Base-by-base conservation (phyloP, 495 filamentous ascomycete genomes). In the Copromyces sp. region DNA sequence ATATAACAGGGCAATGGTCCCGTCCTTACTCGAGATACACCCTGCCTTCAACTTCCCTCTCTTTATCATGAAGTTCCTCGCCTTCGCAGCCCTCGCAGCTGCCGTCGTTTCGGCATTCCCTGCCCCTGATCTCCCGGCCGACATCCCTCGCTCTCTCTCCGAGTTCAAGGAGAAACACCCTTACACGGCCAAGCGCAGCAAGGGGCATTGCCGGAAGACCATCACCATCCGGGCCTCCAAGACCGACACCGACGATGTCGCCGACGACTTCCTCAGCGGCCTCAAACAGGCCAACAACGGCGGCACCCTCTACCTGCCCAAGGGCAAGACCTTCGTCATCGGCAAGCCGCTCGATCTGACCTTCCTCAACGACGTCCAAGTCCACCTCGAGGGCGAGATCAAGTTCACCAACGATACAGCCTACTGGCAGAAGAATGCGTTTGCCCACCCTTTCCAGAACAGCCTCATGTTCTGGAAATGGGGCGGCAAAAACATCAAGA, bases 401-500 rank as follows among this genome's bases (percentile, higher is more conserved):
- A 84, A 85, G 82, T 90, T 89, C 79, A 89, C 87, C 45, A 82
- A 89, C 70, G 83, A 89, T 71, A 85, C 87, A 44, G 76, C 79
- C 16, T 89, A 86, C 79, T 90, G 87, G 88, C 87, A 89, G 79
- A 81, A 77, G 17, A 86, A 88, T 74, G 80, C 87, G 74, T 89
- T 87, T 78, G 83, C 78, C 71, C 85, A 88, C 72, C 79, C 82
- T 16, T 89, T 88, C 81, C 87, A 89, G 72, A 87, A 88, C 75
- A 87, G 84, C 11, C 85, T 89, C 69, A 85, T 86, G n/a, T 89
- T 88, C 75, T 89, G 86, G 87, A 81, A 86, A 44, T 89, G 86
- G 86, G 87, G 87, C 70, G 87, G 87, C 7, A 80, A 84, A 69
- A 81, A 88, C 75, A 85, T 89, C 77, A 84, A 84, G 71, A 88